A percentile compares a stretch with the other conserved stretches of the same genome.
phyloP scores from a whole-genome alignment of 148 eudicot species.

The Chenopodium formosanum region DNA sequence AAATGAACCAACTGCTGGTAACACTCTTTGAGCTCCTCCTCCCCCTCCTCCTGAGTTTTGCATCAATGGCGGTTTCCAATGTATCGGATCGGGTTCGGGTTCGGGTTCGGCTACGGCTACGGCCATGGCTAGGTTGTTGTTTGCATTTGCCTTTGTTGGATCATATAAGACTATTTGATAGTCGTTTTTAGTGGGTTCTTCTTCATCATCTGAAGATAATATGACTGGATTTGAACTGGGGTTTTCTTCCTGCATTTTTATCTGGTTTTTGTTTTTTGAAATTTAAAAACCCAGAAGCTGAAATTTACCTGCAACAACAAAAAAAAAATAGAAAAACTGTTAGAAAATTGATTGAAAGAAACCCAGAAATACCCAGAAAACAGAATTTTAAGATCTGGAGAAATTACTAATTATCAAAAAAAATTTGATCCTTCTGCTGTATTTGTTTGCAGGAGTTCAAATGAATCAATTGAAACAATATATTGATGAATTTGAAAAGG shows the following conservation, averaged over 20 bases:
- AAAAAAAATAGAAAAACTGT: background rate
- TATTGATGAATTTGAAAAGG: too few species aligned
- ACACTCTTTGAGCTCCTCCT: constrained; percentile 15
- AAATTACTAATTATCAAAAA: background rate
- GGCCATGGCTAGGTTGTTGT: too few species aligned
- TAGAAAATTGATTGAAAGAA: background rate
- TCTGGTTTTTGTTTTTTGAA: too few species aligned
- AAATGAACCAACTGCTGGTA: constrained; percentile 81
- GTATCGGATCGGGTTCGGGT: constrained; percentile 21
- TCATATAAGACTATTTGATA: constrained; percentile 62
- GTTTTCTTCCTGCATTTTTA: background rate
- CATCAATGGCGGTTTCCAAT: constrained; percentile 25
- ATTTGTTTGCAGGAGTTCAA: background rate
- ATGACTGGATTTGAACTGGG: constrained; percentile 21
- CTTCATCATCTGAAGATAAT: constrained; percentile 37
- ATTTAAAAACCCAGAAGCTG: background rate
- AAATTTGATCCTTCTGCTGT: background rate
- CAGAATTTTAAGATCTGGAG: constrained; percentile 5
- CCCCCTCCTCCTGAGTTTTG: too few species aligned
- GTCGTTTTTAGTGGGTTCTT: constrained; percentile 38
- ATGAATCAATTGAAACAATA: background rate
- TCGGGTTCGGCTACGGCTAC: background rate
- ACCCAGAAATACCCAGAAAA: constrained; percentile 14
- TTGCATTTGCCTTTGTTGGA: constrained; percentile 20
- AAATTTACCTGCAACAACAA: background rate